phyloP scores from a whole-genome alignment of 768 basidiomycete genomes.

The Lactarius sanguifluus region DNA sequence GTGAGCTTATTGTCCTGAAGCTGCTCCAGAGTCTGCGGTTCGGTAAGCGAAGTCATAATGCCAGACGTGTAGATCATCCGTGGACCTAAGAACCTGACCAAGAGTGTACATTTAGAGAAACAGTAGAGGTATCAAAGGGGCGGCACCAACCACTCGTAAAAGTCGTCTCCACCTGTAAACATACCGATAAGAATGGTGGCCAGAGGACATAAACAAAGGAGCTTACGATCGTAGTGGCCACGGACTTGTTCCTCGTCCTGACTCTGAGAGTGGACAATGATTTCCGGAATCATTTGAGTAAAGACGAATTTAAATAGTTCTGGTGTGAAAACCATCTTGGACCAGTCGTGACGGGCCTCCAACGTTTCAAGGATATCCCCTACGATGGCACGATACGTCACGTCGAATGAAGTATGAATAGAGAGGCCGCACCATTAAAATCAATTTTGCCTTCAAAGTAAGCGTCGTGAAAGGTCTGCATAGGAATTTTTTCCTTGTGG shows the following conservation, averaged over 20 bases:
- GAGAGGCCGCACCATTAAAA: conserved; percentile 71
- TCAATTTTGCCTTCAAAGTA: conserved; percentile 97
- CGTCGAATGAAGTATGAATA: conserved; percentile 20
- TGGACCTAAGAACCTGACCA: conserved; percentile 80
- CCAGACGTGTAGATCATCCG: conserved; percentile 99
- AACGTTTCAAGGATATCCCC: conserved; percentile 92
- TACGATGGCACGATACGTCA: conserved; percentile 35
- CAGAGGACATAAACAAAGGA: conserved; percentile 6
- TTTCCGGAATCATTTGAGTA: conserved; percentile 84
- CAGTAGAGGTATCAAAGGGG: neutral
- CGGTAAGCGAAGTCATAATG: conserved; percentile 67
- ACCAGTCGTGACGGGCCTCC: conserved; percentile 96
- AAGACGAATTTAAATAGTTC: conserved; percentile 95
- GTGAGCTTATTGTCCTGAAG: conserved; percentile 98
- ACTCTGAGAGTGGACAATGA: conserved; percentile 82
- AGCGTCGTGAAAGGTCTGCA: conserved; percentile 97
- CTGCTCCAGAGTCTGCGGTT: conserved; percentile 82
- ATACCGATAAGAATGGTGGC: conserved; percentile 18
- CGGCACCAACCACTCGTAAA: conserved; percentile 73
- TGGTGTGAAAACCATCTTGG: conserved; percentile 84
- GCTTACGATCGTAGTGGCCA: conserved; percentile 89
- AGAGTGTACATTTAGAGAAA: conserved; percentile 1
- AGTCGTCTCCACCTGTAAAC: conserved; percentile 82
- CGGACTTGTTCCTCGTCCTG: conserved; percentile 97
- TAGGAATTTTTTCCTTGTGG: conserved; percentile 90